Conservation (phyloP, 495 filamentous ascomycete species). For the Podospora conica region DNA sequence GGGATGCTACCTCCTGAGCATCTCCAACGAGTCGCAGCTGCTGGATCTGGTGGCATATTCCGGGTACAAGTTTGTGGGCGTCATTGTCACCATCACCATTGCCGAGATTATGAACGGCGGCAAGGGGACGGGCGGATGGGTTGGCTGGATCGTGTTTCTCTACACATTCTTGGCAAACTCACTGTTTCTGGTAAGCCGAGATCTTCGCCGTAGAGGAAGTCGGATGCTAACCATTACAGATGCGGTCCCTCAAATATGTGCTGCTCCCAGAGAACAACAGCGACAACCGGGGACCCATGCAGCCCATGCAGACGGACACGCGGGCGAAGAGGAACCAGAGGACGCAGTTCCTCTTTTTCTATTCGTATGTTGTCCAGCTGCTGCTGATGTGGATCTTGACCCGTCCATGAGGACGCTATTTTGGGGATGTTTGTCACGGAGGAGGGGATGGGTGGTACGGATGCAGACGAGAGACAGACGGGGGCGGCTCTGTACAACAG, state of each 20-base stretch:
- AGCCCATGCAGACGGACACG: constrained; percentile 61
- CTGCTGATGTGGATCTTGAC: constrained; percentile 91
- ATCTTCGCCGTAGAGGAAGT: neutral
- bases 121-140: constrained; percentile 74
- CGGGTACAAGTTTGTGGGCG: constrained; percentile 97
- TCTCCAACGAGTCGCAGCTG: constrained; percentile 80
- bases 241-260: constrained; percentile 92
- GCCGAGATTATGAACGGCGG: constrained; percentile 72
- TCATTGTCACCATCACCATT: constrained; percentile 75
- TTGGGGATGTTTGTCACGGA: neutral
- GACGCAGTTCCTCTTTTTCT: constrained; percentile 92
- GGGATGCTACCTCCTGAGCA: constrained; percentile 85
- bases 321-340: constrained; percentile 80
- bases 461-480: neutral
- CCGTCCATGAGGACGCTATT: constrained; percentile 21
- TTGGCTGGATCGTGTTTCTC: constrained; percentile 80
- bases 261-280: constrained; percentile 77
- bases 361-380: constrained; percentile 89
- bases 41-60: constrained; percentile 92
- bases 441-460: neutral
- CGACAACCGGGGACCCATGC: constrained; percentile 60
- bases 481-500: neutral
- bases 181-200: constrained; percentile 74
- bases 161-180: constrained; percentile 94
- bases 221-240: constrained; percentile 45